Percentiles rank a stretch among this genome's conserved stretches.
Conservation (phyloP, 1,284 basidiomycete species). For the Puccinia triticina region DNA sequence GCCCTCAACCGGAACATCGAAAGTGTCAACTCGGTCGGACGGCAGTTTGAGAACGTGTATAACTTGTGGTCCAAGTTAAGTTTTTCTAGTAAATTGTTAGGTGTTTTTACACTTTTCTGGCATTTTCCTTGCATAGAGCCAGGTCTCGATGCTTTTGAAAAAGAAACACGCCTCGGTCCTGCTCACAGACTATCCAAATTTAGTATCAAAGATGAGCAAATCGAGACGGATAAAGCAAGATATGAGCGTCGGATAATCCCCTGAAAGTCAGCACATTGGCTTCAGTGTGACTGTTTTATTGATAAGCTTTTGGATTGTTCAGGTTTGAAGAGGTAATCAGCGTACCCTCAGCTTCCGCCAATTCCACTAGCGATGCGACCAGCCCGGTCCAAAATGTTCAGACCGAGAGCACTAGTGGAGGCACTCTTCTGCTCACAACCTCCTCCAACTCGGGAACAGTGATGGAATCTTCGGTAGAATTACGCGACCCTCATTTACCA, state of each 20-base stretch:
- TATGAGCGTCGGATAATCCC: neutral
- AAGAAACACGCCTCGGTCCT: neutral
- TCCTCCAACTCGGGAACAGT: constrained; percentile 11
- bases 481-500: constrained; percentile 9
- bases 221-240: neutral
- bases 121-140: neutral
- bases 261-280: neutral
- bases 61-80: constrained; percentile 48
- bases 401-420: neutral
- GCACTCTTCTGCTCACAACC: neutral
- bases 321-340: constrained; percentile 38
- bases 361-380: neutral
- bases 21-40: constrained; percentile 40
- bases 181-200: neutral
- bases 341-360: neutral
- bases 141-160: neutral
- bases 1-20: constrained; percentile 46
- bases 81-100: neutral
- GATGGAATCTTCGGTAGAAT: neutral
- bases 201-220: too few relatives aligned
- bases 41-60: constrained; percentile 44
- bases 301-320: neutral
- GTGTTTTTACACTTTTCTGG: neutral
- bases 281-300: neutral
- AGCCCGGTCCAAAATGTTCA: neutral